phyloP scores from a whole-genome alignment of 2,329 filamentous ascomycete species.

The Arthrobotrys conoides region DNA sequence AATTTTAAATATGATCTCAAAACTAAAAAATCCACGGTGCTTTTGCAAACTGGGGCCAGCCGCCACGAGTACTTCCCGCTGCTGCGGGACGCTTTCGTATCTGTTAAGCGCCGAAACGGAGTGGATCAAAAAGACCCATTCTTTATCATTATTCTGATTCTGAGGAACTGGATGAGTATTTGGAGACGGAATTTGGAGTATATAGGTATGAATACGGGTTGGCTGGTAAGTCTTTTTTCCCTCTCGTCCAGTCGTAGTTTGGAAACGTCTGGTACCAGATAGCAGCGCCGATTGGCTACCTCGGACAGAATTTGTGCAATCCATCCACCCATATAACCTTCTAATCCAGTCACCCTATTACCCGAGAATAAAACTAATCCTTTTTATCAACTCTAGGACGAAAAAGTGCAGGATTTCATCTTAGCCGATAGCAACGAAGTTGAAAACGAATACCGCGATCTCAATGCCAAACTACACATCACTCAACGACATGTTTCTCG shows the following conservation, averaged over 20 bases:
- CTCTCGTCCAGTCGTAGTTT: not conserved
- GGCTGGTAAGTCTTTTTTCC: not conserved
- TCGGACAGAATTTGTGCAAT: too few relatives aligned
- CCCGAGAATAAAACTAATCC: too few relatives aligned
- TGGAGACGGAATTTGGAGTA: not conserved
- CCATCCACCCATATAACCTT: too few relatives aligned
- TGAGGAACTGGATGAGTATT: not conserved
- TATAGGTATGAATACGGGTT: not conserved
- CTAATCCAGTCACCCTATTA: too few relatives aligned
- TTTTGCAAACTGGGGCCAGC: not conserved
- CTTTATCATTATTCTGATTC: not conserved
- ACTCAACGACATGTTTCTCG: not conserved
- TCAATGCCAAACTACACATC: not conserved
- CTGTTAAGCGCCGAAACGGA: not conserved
- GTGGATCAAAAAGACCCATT: not conserved
- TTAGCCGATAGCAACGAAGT: not conserved
- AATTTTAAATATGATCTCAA: not conserved
- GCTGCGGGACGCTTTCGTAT: not conserved
- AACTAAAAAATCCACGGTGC: not conserved
- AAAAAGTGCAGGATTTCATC: slow-evolving; percentile 6
- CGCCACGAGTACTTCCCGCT: too few relatives aligned
- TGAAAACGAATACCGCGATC: not conserved
- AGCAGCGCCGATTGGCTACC: too few relatives aligned
- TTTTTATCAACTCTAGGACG: not conserved
- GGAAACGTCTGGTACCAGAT: too few relatives aligned